Evolutionary conservation across 179 eudicot genomes (phyloP).

Genomic region (Monotropa hypopitys): DNA sequence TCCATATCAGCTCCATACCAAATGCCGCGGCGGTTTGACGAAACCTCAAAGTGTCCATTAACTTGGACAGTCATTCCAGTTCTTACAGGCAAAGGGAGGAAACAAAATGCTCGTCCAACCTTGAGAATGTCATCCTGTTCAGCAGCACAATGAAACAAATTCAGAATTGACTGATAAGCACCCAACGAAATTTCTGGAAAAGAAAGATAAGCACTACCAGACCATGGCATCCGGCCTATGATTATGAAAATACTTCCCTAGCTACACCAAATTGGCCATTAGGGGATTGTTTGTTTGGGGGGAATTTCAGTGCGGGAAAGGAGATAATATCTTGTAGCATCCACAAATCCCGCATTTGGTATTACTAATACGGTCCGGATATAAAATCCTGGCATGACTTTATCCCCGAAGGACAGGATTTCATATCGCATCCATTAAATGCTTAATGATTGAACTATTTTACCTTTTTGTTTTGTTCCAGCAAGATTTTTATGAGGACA

Average conservation of each 20-base stretch:
- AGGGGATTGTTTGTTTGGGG: no score
- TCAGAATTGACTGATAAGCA: not conserved
- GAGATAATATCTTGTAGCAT: no score
- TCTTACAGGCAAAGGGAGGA: slow-evolving; percentile 93
- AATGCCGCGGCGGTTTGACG: slow-evolving; percentile 98
- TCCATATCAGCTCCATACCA: slow-evolving; percentile 99
- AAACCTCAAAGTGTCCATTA: slow-evolving; percentile 96
- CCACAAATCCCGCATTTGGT: no score
- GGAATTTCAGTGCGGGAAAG: no score
- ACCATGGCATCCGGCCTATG: not conserved
- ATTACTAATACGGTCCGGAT: no score
- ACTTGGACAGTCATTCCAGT: slow-evolving; percentile 87
- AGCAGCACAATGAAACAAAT: slow-evolving; percentile 1
- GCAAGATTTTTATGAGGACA: no score
- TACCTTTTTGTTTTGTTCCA: no score
- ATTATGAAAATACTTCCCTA: slow-evolving; percentile 1
- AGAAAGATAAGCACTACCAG: not conserved
- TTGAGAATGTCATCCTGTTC: slow-evolving; percentile 62
- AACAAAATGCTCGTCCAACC: slow-evolving; percentile 85
- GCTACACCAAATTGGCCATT: not conserved
- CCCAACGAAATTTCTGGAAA: not conserved
- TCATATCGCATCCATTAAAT: no score
- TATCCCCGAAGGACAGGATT: no score
- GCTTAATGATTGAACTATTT: no score
- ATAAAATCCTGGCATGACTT: no score